Base-by-base conservation (phyloP, 345 rosid genomes). In the Heritiera littoralis region DNA sequence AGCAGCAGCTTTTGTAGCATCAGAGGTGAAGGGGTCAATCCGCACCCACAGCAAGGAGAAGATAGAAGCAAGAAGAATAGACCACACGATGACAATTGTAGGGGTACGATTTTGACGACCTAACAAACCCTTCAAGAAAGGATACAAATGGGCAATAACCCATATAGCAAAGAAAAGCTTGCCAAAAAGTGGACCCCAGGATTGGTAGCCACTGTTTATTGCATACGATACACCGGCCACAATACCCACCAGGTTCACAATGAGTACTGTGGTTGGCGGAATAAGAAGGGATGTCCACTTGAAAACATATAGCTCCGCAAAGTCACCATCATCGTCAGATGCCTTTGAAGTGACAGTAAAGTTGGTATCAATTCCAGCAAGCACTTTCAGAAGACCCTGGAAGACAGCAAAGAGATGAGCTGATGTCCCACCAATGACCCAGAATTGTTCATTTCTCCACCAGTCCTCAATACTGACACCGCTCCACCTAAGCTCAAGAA, bases 401-500 rank as follows among this genome's bases (percentile, higher is more conserved):
- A 96, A 96, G 79, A 96, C 99, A 0, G 99, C 99, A 55, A 96
- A 96, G 48, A 96, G 95, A 85, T 96, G 99, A 63, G 99, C 98
- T 0, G 99, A 96, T 58, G 99, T 96, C 40, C 99, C 99, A 59
- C 99, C 99, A 3, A 96, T 96, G 80, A 95, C 99, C 99, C 99
- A 95, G 83, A 95, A 95, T 84, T 95, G 99, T 84, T 95, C 99
- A 48, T 95, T 96, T 80, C 99, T 96, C 99, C 99, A 96, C 99
- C 97, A 96, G 80, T 96, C 99, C 64, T 96, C 99, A 63, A 96
- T 91, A 78, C 97, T 83, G 41, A 96, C 91, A 66, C 98, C 97
- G 54, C 98, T 94, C 99, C 99, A 96, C 81, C 99, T 89, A 52
- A 96, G 85, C 88, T 96, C 99, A 43, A 96, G 88, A 66, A 96